Evolutionary conservation across 768 basidiomycete genomes (phyloP), one percentile per base, ranked within the genome.

Genomic region (Panaeolus papilionaceus): DNA sequence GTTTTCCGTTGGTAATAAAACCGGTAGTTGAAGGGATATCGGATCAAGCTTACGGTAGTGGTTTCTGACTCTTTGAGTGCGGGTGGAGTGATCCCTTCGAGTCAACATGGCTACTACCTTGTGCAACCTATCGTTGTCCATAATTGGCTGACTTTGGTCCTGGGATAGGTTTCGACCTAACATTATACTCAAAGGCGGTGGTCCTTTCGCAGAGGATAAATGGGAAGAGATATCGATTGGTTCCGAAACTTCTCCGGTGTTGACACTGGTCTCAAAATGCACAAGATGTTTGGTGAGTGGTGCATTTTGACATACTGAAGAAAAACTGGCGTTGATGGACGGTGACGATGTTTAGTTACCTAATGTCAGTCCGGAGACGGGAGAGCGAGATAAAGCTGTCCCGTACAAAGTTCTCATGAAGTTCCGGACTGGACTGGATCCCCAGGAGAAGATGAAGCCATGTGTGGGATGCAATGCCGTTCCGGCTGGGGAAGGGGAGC

Each of bases 401-500:
- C 92, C 92, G 4, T 92, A 81, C 78, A 92, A 94, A 77, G 85
- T 88, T 7, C 73, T 93, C 10, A 89, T 88, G 86, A 92, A 90
- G 79, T 89, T 91, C 75, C 86, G 92, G 42, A 85, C 76, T 38
- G 88, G 89, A 18, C 65, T 90, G 63, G 87, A 91, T 73, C 84
- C 85, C 0, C 73, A 67, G 23, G 71, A 80, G 1, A 81, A 81
- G 67, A 77, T 80, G 77, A 84, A 82, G 70, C 82, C 92, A 1
- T 93, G 90, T 71, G 81, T 94, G 40, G 92, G 92, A 3, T 86
- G 85, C 71, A 91, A 93, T 72, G 90, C 81, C 0, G 83, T 89
- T 20, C 82, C 88, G 11, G 75, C 75, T 5, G 84, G 76, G 2
- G 75, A 71, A 40, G 92, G 92, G 0, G 77, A 81, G 23, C 78